Evolutionary conservation across 176 grass and related monocot genomes (phyloP).

Genomic region (Rhynchospora breviuscula): DNA sequence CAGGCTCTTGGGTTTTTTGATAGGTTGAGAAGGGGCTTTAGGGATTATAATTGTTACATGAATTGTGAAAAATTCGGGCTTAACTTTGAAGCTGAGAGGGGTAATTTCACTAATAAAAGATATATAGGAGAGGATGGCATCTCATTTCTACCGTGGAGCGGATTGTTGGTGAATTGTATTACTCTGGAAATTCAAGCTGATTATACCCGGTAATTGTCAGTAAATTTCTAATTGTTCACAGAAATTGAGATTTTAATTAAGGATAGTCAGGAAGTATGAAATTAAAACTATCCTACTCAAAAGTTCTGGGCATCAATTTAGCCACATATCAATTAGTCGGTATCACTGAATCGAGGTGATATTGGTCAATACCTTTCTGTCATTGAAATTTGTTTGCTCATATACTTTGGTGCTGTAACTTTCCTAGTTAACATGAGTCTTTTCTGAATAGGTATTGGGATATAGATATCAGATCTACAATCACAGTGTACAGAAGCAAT

Average conservation of each 20-base stretch:
- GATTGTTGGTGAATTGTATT: constrained; percentile 85
- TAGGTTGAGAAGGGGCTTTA: constrained; percentile 64
- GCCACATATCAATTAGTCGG: background rate
- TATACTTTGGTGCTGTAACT: background rate
- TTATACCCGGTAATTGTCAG: constrained; percentile 69
- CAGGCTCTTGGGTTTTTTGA: constrained; percentile 56
- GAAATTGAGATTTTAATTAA: background rate
- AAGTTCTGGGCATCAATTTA: background rate
- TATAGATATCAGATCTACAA: constrained; percentile 53
- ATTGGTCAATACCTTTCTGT: background rate
- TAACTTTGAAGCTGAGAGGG: constrained; percentile 52
- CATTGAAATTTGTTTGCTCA: background rate
- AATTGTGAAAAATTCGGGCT: constrained; percentile 67
- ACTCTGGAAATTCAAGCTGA: constrained; percentile 95
- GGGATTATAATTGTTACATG: constrained; percentile 75
- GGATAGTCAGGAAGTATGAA: background rate
- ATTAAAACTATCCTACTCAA: background rate
- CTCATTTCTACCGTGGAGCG: constrained; percentile 90
- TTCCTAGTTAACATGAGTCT: constrained; percentile 22
- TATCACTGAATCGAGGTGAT: background rate
- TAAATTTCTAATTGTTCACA: constrained; percentile 6
- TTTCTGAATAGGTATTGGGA: constrained; percentile 60
- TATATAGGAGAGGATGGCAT: constrained; percentile 62
- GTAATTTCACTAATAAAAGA: constrained; percentile 40
- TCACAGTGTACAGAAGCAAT: constrained; percentile 48